Evolutionary conservation across 345 rosid genomes (phyloP).

Genomic region (Brassica rapa): DNA sequence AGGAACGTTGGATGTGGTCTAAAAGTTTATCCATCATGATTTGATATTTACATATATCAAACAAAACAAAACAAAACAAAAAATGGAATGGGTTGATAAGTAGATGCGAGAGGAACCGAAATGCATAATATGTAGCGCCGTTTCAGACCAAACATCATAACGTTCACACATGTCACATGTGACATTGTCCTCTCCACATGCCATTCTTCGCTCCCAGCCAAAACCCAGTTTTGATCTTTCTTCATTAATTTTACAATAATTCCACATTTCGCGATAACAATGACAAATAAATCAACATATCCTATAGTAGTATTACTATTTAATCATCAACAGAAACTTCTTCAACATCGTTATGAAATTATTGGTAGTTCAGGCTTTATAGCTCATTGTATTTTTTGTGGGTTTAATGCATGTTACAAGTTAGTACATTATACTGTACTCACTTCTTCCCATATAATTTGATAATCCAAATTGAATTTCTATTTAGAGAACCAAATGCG

Average conservation of each 20-base stretch:
- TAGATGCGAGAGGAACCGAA: conserved; percentile 15
- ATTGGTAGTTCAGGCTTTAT: conserved; percentile 3
- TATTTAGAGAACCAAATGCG: conserved; percentile 32
- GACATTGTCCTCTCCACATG: conserved; percentile 43
- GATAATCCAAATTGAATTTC: conserved; percentile 16
- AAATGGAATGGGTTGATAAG: conserved; percentile 15
- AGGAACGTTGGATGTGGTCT: conserved; percentile 11
- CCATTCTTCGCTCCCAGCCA: conserved; percentile 35
- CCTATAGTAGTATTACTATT: conserved; percentile 3
- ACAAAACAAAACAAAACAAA: background rate
- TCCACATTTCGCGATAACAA: conserved; percentile 17
- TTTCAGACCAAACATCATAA: conserved; percentile 36
- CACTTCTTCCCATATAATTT: conserved; percentile 22
- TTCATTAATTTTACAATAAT: conserved; percentile 19
- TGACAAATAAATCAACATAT: background rate
- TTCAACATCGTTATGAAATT: conserved; percentile 7
- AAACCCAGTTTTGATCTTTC: conserved; percentile 6
- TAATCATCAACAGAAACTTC: background rate
- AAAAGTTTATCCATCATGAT: background rate
- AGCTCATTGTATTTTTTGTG: background rate
- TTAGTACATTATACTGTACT: conserved; percentile 15
- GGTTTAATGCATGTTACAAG: conserved; percentile 7
- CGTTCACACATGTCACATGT: conserved; percentile 39
- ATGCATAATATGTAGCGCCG: conserved; percentile 29
- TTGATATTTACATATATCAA: conserved; percentile 5